Evolutionary conservation across 1,284 basidiomycete genomes (phyloP), one percentile per base, ranked within the genome.

Genomic region (Rhodotorula glutinis): DNA sequence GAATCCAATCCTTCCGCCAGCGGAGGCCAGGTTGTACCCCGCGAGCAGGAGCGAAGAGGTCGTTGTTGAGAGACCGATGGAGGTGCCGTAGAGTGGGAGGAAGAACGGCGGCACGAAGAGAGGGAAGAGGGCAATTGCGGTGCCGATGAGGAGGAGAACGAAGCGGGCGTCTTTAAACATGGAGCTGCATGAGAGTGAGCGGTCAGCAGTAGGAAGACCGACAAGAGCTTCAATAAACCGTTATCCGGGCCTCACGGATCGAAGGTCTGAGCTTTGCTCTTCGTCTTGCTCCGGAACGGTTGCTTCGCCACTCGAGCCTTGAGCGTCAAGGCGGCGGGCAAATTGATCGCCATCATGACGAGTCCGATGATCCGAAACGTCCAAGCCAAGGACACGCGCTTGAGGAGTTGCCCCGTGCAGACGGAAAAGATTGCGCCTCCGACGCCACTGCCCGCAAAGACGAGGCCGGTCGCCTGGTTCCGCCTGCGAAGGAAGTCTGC

Each of bases 1-100:
- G 41, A 72, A 72, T 0, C 43, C 54, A 51, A 72, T 67, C 0
- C 71, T 60, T 4, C 71, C 71, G 0, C 40, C 30, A 1, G 65
- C 68, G 3, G 52, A 57, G 4, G 66, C 55, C n/a, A 72, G 57
- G 30, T 72, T 72, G 56, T 65, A 72, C 3, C 68, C 69, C 23
- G 66, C 71, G 19, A 72, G 68, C 3, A 72, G 25, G n/a, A 61
- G 33, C 0, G 67, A 62, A 0, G 63, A 57, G 0, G 65, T 62
- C 4, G 57, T 40, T 3, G 62, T 38, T 16, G 52, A 44, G 23
- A 72, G 33, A 0, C 68, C 68, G 47, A 68, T 41, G 3, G 68
- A 60, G 16, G 58, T 60, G 25, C 57, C 66, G 59, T 65, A 72
- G 17, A 72, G 53, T 0, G 71, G 71, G 4, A 72, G 49, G 60